phyloP scores from a whole-genome alignment of 768 basidiomycete species.

The Boletus bicolor region DNA sequence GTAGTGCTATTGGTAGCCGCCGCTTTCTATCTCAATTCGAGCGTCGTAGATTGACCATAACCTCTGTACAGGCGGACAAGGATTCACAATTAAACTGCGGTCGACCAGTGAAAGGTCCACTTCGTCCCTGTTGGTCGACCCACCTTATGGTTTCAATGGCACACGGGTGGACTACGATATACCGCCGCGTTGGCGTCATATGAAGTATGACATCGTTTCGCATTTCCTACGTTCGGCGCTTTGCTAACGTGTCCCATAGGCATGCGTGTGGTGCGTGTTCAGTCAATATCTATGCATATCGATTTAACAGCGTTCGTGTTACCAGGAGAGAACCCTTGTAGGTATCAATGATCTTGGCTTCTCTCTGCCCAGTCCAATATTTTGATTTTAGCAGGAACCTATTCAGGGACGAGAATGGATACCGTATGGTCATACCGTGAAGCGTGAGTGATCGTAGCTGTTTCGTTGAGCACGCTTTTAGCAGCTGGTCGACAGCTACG shows the following conservation, averaged over 20 bases:
- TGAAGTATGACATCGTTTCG: conserved; percentile 50
- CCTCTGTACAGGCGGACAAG: conserved; percentile 58
- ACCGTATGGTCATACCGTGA: conserved; percentile 65
- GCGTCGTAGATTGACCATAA: neutral
- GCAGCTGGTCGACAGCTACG: conserved; percentile 39
- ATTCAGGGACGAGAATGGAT: conserved; percentile 57
- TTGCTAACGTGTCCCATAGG: conserved; percentile 31
- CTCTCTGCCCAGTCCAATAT: neutral
- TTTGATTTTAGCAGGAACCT: conserved; percentile 20
- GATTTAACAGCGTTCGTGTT: neutral
- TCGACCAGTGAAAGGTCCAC: conserved; percentile 68
- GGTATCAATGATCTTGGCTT: conserved; percentile 1
- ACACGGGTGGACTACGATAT: conserved; percentile 31
- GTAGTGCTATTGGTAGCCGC: conserved; percentile 54
- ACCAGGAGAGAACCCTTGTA: conserved; percentile 56
- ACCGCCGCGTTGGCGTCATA: conserved; percentile 62
- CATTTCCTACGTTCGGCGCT: neutral
- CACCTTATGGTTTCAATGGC: conserved; percentile 55
- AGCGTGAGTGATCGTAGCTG: conserved; percentile 31
- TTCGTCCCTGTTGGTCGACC: conserved; percentile 67
- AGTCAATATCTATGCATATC: conserved; percentile 7
- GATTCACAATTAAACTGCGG: conserved; percentile 73
- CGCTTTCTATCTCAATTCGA: neutral
- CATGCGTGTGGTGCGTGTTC: conserved; percentile 55
- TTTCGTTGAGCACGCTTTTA: neutral